These are phyloP conservation scores for Eucalyptus cloeziana DNA, from an alignment of 345 rosid species.

Conservation along the genomic window DNA sequence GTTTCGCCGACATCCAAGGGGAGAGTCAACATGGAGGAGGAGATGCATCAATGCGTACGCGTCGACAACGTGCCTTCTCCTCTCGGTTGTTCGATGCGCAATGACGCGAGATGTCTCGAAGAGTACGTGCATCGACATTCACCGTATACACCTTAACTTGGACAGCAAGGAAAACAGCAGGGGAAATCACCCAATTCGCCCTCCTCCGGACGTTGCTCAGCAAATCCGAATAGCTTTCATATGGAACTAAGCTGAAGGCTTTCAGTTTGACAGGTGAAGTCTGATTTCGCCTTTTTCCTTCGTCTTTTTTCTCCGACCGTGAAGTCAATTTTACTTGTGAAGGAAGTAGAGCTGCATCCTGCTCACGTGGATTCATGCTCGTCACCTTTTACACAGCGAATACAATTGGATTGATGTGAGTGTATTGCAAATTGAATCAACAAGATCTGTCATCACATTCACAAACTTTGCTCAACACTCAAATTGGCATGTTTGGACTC, in stretches of 20 bases:
- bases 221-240: neutral
- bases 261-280: neutral
- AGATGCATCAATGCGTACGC: neutral
- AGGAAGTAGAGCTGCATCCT: neutral
- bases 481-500: neutral
- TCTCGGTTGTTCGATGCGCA: fast-evolving
- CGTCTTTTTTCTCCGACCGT: too few relatives aligned
- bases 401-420: neutral
- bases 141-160: neutral
- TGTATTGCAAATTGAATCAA: neutral
- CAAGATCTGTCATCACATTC: neutral
- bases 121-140: neutral
- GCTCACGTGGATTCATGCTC: neutral
- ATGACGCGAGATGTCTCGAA: neutral
- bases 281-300: fast-evolving
- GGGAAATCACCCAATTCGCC: neutral
- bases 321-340: neutral
- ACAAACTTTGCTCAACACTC: neutral
- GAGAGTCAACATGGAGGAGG: neutral
- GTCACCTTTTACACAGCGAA: neutral
- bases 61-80: neutral
- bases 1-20: fast-evolving
- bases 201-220: neutral
- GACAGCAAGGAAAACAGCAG: neutral
- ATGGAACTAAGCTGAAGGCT: neutral